Base-by-base conservation (phyloP, 202 grass and related monocot species). In the Dendrocalamus latiflorus region DNA sequence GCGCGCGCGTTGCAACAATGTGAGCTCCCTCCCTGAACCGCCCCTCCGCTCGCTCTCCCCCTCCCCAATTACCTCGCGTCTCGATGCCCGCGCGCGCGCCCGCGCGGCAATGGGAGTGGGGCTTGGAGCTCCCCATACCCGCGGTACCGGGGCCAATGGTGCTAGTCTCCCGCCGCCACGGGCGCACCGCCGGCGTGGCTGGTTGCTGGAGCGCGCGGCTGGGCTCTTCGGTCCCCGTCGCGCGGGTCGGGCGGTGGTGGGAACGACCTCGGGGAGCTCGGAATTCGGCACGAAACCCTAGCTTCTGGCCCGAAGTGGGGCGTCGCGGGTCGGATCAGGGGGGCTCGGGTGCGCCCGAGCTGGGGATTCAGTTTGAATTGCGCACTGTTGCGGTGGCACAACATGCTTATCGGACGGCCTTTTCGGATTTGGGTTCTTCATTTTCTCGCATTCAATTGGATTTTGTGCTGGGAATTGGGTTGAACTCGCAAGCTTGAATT, bases 231-330 rank as follows among this genome's bases (percentile, higher is more conserved):
- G 17, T 66, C 63, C 34, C 34, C 6, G 15, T 18, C 28, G 16
- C 14, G 8, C 17, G 8, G 63, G 61, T 20, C 17, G 61, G 16
- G 4, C 9, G 1, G 8, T 39, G 8, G 61, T 22, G 5, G 22
- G 24, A 60, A 60, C 24, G 57, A 6, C 24, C 57, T 60, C 11
- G 47, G 20, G 55, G 59, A 53, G 18, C 38, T 84, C 42, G 37
- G 58, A 62, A 75, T 84, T 79, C 34, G 62, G 33, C 42, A 7
- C 42, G 12, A 55, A 84, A 84, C 47, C 62, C 62, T 79, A 79
- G 33, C 77, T 22, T 50, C n/a, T 33, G 36, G 47, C n/a, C 14
- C 8, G 47, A 79, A 68, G 51, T 65, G n/a, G 47, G 48, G 21
- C 21, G 10, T n/a, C 22, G 48, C 49, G 9, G 36, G 21, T 56